phyloP scores from a whole-genome alignment of 805 yeast species.

The Starmera dryadoides region DNA sequence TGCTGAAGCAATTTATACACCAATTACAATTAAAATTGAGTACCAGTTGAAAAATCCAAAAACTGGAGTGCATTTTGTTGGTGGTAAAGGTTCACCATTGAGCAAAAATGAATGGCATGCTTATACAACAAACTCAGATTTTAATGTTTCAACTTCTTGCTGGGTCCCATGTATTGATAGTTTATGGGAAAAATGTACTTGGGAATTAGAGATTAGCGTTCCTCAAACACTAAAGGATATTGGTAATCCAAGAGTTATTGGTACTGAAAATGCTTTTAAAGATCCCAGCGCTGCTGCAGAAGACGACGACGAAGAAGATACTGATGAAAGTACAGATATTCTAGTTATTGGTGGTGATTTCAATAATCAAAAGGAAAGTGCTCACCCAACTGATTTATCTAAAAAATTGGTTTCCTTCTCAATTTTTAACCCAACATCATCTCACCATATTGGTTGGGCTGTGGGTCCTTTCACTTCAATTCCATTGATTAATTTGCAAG shows the following conservation, averaged over 20 bases:
- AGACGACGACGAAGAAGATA: slow-evolving; percentile 15
- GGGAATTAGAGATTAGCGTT: slow-evolving; percentile 84
- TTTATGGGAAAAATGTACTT: slow-evolving; percentile 79
- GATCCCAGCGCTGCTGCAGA: slow-evolving; percentile 11
- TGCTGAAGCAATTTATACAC: slow-evolving; percentile 53
- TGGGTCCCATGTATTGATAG: slow-evolving; percentile 98
- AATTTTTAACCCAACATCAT: slow-evolving; percentile 76
- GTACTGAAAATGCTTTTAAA: slow-evolving; percentile 16
- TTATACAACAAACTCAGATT: slow-evolving; percentile 73
- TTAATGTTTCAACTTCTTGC: slow-evolving; percentile 79
- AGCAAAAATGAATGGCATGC: slow-evolving; percentile 63
- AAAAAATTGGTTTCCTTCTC: slow-evolving; percentile 72
- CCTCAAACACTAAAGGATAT: slow-evolving; percentile 77
- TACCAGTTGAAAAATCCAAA: slow-evolving; percentile 60
- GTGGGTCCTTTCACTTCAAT: slow-evolving; percentile 78
- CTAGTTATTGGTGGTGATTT: slow-evolving; percentile 67
- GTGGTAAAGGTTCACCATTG: slow-evolving; percentile 39
- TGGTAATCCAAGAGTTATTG: slow-evolving; percentile 30
- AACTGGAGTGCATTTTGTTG: slow-evolving; percentile 72
- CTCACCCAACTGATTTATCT: slow-evolving; percentile 68
- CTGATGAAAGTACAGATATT: slow-evolving; percentile 37
- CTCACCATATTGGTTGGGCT: slow-evolving; percentile 95
- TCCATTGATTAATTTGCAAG: slow-evolving; percentile 39
- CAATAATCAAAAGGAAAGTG: slow-evolving; percentile 55
- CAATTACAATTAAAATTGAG: slow-evolving; percentile 62